Base-by-base conservation (phyloP, 2,329 filamentous ascomycete species). In the Paraphoma sp. region DNA sequence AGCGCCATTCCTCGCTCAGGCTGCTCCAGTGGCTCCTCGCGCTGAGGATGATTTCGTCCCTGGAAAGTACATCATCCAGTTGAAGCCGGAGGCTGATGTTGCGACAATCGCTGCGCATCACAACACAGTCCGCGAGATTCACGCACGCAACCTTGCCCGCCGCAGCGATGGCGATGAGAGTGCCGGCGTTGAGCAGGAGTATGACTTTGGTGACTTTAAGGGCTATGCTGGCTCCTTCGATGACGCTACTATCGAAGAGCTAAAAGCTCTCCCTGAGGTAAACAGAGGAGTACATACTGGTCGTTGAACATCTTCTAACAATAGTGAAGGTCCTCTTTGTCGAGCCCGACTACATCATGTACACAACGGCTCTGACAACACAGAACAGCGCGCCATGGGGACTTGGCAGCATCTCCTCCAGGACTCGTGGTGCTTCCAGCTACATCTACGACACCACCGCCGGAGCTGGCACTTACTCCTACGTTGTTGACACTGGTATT, bases 401-500 rank as follows among this genome's bases (percentile, higher is more conserved):
- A 6, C 61, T 74, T 11, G 72, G 53, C 10, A 62, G 60, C 44
- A 73, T 76, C 17, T 75, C 72, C 0, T 72, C 69, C 6, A 59
- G 63, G 9, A 61, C 54, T 1, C 17, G 42, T 2, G 60, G 59
- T 33, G 62, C 66, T 7, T 62, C 51, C 5, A 54, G 53, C 33
- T 73, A 75, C 56, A 52, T 69, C 36, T 75, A 72, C 31, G 72
- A 75, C 36, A 44, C 48, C 1, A 59, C 53, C 16, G 67, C 63
- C 7, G 70, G 70, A 16, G 29, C 61, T 3, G 69, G 64, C 30
- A 71, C 64, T 0, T 74, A 62, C 54, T 66, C 62, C 16, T 90
- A 86, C 69, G 77, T 90, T 16, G 80, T 90, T n/a, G 50, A 90
- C 72, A 89, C 87, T 2, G 88, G 87, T 59, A 83, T 90, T 70